Evolutionary conservation across 345 rosid genomes (phyloP).

Genomic region (Cardamine chenopodiifolia): DNA sequence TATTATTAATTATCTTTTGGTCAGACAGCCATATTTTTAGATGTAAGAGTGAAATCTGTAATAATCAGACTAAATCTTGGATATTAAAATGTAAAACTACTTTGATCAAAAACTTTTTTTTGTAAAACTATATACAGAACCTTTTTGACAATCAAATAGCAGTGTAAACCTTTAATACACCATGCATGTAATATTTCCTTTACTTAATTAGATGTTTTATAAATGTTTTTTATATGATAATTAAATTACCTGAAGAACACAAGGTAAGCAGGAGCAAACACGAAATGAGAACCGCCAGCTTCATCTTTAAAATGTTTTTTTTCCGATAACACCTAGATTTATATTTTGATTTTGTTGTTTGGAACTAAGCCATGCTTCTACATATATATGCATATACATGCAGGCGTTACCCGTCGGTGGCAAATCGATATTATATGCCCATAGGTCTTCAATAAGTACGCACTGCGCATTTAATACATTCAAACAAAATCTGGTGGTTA

Average conservation of each 20-base stretch:
- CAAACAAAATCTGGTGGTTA: neutral
- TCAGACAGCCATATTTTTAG: neutral
- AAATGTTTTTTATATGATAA: too few relatives aligned
- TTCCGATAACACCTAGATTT: neutral
- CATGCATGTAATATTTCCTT: neutral
- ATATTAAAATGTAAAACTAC: neutral
- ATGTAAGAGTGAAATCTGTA: neutral
- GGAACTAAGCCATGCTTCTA: neutral
- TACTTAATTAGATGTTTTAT: neutral
- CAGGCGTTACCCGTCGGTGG: neutral
- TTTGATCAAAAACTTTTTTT: neutral
- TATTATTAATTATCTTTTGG: neutral
- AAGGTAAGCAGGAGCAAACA: constrained; percentile 16
- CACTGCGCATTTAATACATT: neutral
- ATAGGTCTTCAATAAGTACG: neutral
- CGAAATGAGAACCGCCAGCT: constrained; percentile 1
- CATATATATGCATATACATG: constrained; percentile 11
- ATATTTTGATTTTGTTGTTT: neutral
- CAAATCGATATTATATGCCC: neutral
- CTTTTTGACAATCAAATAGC: neutral
- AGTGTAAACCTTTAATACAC: neutral
- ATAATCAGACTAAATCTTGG: neutral
- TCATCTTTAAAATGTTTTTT: neutral
- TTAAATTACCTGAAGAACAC: constrained; percentile 28
- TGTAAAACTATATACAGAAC: neutral